phyloP scores from a whole-genome alignment of 176 grass and related monocot species.

The Puya raimondii region DNA sequence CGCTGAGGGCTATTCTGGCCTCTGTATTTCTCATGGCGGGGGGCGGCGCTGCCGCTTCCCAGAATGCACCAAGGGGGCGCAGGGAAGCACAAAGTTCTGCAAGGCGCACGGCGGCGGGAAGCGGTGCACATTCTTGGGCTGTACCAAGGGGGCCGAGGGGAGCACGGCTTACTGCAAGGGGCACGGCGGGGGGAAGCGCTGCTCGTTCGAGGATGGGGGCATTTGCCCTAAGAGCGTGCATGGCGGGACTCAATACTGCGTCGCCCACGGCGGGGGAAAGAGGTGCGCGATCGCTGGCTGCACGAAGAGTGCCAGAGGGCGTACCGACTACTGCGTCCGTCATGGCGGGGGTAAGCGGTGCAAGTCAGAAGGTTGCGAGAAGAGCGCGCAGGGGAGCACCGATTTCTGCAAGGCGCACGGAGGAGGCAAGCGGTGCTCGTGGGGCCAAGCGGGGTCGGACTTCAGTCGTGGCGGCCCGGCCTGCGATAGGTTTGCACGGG shows the following conservation, averaged over 20 bases:
- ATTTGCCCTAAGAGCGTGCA: constrained; percentile 89
- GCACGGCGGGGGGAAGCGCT: constrained; percentile 92
- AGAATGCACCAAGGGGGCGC: constrained; percentile 73
- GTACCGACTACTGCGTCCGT: constrained; percentile 70
- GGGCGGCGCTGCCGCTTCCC: constrained; percentile 74
- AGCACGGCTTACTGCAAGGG: constrained; percentile 83
- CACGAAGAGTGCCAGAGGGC: constrained; percentile 83
- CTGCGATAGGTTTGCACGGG: constrained; percentile 61
- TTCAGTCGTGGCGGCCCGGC: constrained; percentile 21
- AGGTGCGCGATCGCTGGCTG: constrained; percentile 53
- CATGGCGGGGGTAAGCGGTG: constrained; percentile 96
- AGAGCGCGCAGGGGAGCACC: constrained; percentile 79
- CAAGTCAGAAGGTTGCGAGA: constrained; percentile 39
- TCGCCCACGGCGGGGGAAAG: constrained; percentile 84
- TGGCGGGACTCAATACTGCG: constrained; percentile 73
- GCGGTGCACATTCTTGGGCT: constrained; percentile 82
- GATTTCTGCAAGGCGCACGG: constrained; percentile 81
- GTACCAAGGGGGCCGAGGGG: constrained; percentile 85
- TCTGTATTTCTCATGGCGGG: constrained; percentile 93
- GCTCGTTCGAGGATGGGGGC: constrained; percentile 63
- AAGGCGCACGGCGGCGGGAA: constrained; percentile 90
- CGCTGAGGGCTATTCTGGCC: constrained; percentile 84
- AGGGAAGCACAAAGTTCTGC: constrained; percentile 89
- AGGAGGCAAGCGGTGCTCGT: constrained; percentile 61
- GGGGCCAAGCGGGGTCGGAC: constrained; percentile 26